Evolutionary conservation across 768 basidiomycete genomes (phyloP), one percentile per base, ranked within the genome.

Genomic region (Russula compacta): DNA sequence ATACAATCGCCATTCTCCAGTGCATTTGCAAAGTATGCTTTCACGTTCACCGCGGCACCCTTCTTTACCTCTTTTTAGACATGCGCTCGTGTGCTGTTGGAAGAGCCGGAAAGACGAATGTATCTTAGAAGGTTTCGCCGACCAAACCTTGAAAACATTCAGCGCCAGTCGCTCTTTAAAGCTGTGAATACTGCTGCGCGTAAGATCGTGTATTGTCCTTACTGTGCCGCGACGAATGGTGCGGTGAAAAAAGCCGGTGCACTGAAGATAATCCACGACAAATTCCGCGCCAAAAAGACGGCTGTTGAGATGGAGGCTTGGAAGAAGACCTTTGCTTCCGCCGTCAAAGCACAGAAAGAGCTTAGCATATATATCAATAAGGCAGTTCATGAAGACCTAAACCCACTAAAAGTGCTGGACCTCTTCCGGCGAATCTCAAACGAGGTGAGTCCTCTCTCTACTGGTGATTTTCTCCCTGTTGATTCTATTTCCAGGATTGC

Each of bases 251-350:
- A 98, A 73, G 89, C 83, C 2, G 93, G 94, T 9, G 87, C 92
- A 0, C 76, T 99, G 69, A 95, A 92, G 73, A 98, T 99, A 70
- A 89, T 95, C 53, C 97, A 99, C 69, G 97, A 98, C 77, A 95
- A 95, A 73, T 99, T 90, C 71, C 81, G 95, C 49, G 91, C 92
- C 5, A 93, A 95, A 75, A 97, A 97, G 74, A 87, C 89, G 3
- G 85, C 85, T 0, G 88, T 87, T 32, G 89, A 93, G 72, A 84
- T 93, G 78, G 91, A 92, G 67, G 86, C 83, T 67, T 95, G 89
- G 81, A 89, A 91, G 72, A 79, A 79, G 69, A 86, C 85, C 1
- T 98, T 98, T 70, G 75, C 79, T 1, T 78, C 83, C 14, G 95
- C 95, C 7, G 78, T 95, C 39, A 87, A 87, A 67, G 86, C 88